Evolutionary conservation across 2,329 filamentous ascomycete genomes (phyloP).

Genomic region (Metarhizium rileyi): DNA sequence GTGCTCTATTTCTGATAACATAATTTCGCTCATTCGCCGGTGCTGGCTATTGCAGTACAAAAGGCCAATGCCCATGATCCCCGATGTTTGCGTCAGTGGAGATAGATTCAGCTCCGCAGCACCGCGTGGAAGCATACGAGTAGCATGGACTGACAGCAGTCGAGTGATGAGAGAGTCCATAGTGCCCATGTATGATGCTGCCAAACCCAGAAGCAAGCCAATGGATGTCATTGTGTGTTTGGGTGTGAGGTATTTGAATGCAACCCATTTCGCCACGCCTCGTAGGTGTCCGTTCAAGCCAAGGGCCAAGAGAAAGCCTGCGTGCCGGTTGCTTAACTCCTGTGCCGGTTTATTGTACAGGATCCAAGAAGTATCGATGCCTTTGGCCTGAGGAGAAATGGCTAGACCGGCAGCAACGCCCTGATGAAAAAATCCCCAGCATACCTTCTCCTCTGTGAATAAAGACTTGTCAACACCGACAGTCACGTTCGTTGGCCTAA

Average conservation of each 20-base stretch:
- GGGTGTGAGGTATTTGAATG: conserved; percentile 97
- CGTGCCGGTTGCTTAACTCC: conserved; percentile 91
- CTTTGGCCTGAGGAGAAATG: conserved; percentile 80
- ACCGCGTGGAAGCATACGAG: conserved; percentile 82
- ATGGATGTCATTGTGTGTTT: conserved; percentile 99
- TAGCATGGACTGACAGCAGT: conserved; percentile 89
- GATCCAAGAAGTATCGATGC: conserved; percentile 98
- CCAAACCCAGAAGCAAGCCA: conserved; percentile 81
- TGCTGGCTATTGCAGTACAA: conserved; percentile 94
- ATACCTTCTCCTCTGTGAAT: conserved; percentile 92
- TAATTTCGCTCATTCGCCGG: conserved; percentile 96
- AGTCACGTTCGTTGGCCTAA: conserved; percentile 85
- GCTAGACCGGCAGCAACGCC: conserved; percentile 87
- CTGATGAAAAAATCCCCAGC: conserved; percentile 97
- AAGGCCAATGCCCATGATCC: conserved; percentile 92
- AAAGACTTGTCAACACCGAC: conserved; percentile 82
- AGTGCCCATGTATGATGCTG: conserved; percentile 88
- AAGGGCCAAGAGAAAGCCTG: conserved; percentile 81
- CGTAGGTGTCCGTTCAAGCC: conserved; percentile 94
- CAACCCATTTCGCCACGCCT: conserved; percentile 91
- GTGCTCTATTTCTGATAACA: conserved; percentile 94
- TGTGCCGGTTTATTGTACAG: conserved; percentile 86
- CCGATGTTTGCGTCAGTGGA: conserved; percentile 86
- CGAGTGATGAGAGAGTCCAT: conserved; percentile 96
- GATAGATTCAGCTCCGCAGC: conserved; percentile 92